Percentiles rank a stretch among this genome's conserved stretches.
Evolutionary conservation across 2,329 filamentous ascomycete species (phyloP).

Genomic region (Zasmidium citrigriseum): DNA sequence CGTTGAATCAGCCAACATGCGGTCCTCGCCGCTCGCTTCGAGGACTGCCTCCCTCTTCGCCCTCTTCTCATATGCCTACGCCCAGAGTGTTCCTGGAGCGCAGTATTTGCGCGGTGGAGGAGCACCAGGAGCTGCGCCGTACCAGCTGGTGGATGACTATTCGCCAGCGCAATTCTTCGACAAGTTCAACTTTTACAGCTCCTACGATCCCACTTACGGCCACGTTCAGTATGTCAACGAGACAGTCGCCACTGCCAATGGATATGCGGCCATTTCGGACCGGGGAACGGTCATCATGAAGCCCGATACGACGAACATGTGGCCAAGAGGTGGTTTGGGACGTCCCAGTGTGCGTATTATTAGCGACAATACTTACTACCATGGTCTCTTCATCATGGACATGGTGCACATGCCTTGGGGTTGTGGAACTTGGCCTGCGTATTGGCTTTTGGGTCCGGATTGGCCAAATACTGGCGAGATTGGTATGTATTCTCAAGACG

Average conservation of each 20-base stretch:
- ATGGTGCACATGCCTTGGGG: conserved; percentile 40
- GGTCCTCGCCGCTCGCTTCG: conserved; percentile 27
- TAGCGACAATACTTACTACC: conserved; percentile 39
- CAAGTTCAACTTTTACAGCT: conserved; percentile 38
- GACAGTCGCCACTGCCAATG: conserved; percentile 36
- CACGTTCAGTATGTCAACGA: conserved; percentile 45
- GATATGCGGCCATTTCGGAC: conserved; percentile 26
- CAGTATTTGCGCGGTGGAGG: conserved; percentile 30
- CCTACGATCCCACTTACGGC: conserved; percentile 34
- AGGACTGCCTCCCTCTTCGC: conserved; percentile 23
- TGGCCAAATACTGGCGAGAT: conserved; percentile 39
- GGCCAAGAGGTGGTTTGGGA: conserved; percentile 39
- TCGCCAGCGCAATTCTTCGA: conserved; percentile 33
- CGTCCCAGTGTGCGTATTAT: conserved; percentile 38
- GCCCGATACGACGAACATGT: conserved; percentile 42
- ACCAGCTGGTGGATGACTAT: conserved; percentile 36
- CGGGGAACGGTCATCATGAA: conserved; percentile 31
- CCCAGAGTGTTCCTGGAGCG: conserved; percentile 32
- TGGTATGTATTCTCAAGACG: conserved; percentile 21
- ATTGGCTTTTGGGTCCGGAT: conserved; percentile 51
- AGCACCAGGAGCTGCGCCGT: conserved; percentile 29
- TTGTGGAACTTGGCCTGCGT: conserved; percentile 45
- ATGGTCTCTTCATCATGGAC: conserved; percentile 43
- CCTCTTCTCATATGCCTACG: conserved; percentile 17
- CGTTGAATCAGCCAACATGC: conserved; percentile 20